These are phyloP conservation scores for Solanum peruvianum DNA, from an alignment of 257 asterid genomes.

Conservation along the genomic window DNA sequence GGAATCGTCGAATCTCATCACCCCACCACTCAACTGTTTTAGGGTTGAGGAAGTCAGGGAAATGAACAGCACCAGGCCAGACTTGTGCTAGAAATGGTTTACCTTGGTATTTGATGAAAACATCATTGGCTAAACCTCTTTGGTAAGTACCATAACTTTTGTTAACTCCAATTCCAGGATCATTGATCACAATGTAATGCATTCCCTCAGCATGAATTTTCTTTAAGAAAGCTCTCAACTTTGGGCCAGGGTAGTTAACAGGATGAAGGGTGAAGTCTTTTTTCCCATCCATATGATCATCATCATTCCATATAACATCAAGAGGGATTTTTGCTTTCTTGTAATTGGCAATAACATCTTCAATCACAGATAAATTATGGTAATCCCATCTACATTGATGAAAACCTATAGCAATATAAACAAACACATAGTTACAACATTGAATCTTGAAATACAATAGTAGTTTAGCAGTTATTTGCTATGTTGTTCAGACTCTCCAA, in stretches of 20 bases:
- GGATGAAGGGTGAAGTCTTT: slow-evolving; percentile 94
- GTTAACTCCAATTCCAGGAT: slow-evolving; percentile 88
- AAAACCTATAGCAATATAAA: slow-evolving; percentile 45
- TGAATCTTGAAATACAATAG: background rate
- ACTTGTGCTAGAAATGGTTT: slow-evolving; percentile 86
- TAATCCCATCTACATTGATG: slow-evolving; percentile 99
- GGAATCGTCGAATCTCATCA: slow-evolving; percentile 74
- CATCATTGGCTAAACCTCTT: slow-evolving; percentile 65
- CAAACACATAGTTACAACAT: background rate
- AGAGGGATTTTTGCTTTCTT: slow-evolving; percentile 73
- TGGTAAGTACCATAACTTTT: slow-evolving; percentile 54
- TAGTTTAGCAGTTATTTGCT: background rate
- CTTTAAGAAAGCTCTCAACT: slow-evolving; percentile 59
- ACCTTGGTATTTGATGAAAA: slow-evolving; percentile 70
- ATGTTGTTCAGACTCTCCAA: background rate
- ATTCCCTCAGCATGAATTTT: slow-evolving; percentile 77
- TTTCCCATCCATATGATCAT: slow-evolving; percentile 94
- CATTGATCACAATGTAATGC: slow-evolving; percentile 80
- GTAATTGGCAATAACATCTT: slow-evolving; percentile 81
- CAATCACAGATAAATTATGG: slow-evolving; percentile 79
- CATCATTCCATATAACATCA: slow-evolving; percentile 95
- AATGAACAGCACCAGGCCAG: slow-evolving; percentile 95
- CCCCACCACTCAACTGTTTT: slow-evolving; percentile 83
- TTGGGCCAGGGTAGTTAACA: slow-evolving; percentile 58
- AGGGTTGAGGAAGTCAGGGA: slow-evolving; percentile 92